These are phyloP conservation scores for Allomyces javanicus DNA, from an alignment of 192 early-diverging fungal genomes.

Conservation along the genomic window DNA sequence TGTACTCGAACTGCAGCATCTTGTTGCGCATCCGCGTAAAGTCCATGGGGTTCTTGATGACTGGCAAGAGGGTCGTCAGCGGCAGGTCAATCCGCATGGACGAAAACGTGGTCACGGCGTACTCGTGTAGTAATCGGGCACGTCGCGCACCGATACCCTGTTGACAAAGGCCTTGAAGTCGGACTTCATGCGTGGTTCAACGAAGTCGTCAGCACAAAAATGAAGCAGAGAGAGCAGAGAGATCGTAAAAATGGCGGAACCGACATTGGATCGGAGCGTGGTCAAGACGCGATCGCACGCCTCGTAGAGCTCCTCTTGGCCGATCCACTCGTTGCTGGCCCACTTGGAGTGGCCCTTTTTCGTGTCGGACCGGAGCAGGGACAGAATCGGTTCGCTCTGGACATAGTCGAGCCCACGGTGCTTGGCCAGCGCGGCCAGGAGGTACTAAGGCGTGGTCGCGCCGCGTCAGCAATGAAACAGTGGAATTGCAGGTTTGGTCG, in stretches of 20 bases:
- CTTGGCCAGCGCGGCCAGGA: no score
- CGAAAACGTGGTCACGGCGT: constrained; percentile 2
- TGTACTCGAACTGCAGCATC: constrained; percentile 56
- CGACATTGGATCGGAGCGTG: constrained; percentile 22
- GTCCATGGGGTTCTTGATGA: constrained; percentile 93
- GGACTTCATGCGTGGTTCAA: no score
- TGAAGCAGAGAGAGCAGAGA: no score
- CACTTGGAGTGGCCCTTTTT: constrained; percentile 3
- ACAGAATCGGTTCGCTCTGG: no score
- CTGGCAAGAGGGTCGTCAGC: constrained; percentile 13
- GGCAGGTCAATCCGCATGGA: not conserved
- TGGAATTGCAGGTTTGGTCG: no score
- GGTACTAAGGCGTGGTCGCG: no score
- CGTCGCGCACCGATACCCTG: constrained; percentile 73
- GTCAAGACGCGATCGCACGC: constrained; percentile 64
- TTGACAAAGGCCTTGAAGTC: constrained; percentile 63
- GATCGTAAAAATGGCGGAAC: no score
- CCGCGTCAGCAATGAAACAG: no score
- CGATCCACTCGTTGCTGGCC: constrained; percentile 63
- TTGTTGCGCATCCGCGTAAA: constrained; percentile 76
- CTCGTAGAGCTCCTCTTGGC: constrained; percentile 82
- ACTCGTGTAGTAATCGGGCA: constrained; percentile 79
- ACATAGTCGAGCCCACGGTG: no score
- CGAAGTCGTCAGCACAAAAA: no score
- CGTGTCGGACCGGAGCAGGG: no score